These are phyloP conservation scores for Exophiala mesophila DNA, from an alignment of 2,329 filamentous ascomycete species.

Conservation along the genomic window DNA sequence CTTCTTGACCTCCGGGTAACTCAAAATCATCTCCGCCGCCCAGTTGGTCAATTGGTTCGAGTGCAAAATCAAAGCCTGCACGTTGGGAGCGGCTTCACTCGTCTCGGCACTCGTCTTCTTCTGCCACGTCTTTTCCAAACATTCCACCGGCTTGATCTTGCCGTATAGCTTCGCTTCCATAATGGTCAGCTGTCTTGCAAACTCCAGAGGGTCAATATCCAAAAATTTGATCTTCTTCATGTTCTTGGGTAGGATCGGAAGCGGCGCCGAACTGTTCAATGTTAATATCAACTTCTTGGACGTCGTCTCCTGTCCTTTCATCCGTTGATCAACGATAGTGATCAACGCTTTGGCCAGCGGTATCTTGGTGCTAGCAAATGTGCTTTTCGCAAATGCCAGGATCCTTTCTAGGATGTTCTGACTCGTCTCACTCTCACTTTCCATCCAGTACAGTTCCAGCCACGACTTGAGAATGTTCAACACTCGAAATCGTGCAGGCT, in stretches of 20 bases:
- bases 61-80: conserved; percentile 93
- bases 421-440: conserved; percentile 77
- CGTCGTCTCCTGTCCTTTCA: conserved; percentile 81
- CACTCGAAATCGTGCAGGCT: conserved; percentile 88
- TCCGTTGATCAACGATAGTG: conserved; percentile 79
- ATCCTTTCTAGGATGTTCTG: conserved; percentile 82
- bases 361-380: conserved; percentile 87
- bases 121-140: conserved; percentile 97
- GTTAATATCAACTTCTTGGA: conserved; percentile 84
- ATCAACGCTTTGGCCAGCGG: conserved; percentile 81
- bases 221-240: conserved; percentile 99
- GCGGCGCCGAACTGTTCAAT: conserved; percentile 72
- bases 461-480: conserved; percentile 97
- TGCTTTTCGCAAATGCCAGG: conserved; percentile 84
- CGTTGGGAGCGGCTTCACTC: conserved; percentile 82
- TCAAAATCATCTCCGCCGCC: conserved; percentile 98
- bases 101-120: conserved; percentile 78
- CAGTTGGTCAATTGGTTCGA: conserved; percentile 99
- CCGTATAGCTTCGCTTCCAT: conserved; percentile 92
- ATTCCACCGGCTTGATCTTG: conserved; percentile 94
- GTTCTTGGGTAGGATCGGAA: conserved; percentile 93
- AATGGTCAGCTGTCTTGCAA: conserved; percentile 94
- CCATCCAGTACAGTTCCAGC: conserved; percentile 99
- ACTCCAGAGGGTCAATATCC: conserved; percentile 92
- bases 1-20: conserved; percentile 90